phyloP scores from a whole-genome alignment of 371 early-diverging fungal genomes.

The Choanephora cucurbitarum region DNA sequence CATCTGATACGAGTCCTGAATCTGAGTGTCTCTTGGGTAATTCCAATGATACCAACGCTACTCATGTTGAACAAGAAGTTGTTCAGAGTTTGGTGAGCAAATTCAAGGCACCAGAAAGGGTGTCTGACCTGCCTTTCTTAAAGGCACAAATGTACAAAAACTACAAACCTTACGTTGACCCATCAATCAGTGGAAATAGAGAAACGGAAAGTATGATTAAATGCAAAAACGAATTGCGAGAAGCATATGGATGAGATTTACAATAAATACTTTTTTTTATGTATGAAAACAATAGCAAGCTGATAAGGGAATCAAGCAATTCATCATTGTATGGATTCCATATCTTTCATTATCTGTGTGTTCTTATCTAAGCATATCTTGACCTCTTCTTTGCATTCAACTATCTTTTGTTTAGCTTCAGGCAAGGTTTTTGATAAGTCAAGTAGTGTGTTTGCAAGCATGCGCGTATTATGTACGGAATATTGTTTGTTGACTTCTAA shows the following conservation, averaged over 20 bases:
- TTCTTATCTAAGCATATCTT: neutral
- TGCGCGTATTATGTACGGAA: neutral
- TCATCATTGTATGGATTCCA: neutral
- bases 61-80: constrained; percentile 2
- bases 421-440: neutral
- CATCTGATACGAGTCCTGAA: constrained; percentile 13
- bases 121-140: constrained; percentile 25
- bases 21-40: constrained; percentile 27
- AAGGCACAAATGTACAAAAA: constrained; percentile 45
- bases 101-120: constrained; percentile 11
- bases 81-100: constrained; percentile 2
- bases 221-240: constrained; percentile 4
- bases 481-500: neutral
- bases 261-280: constrained; percentile 1
- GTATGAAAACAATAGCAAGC: neutral
- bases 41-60: constrained; percentile 2
- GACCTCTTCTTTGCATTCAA: neutral
- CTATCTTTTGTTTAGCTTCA: neutral
- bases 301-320: too few relatives aligned
- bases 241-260: neutral
- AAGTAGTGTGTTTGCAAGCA: neutral
- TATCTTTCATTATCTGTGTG: neutral
- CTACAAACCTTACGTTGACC: constrained; percentile 12
- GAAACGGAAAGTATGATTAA: constrained; percentile 26
- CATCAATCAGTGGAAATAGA: constrained; percentile 24